Evolutionary conservation across 2,329 filamentous ascomycete genomes (phyloP).

Genomic region (Karstenula rhodostoma): DNA sequence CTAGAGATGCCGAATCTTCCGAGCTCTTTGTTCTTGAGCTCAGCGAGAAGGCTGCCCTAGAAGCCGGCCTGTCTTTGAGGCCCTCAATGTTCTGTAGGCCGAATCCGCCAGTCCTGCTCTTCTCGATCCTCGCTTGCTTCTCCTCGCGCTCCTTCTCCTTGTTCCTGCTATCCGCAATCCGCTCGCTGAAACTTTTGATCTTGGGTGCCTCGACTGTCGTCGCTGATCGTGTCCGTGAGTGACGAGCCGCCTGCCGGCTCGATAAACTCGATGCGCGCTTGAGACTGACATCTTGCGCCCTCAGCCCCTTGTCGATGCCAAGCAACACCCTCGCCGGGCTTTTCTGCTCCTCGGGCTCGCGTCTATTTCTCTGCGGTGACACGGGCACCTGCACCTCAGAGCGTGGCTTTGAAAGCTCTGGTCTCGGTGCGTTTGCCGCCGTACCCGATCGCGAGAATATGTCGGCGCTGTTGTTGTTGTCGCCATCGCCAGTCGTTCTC

Average conservation of each 20-base stretch:
- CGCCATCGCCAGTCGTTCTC: constrained; percentile 42
- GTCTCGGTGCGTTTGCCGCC: constrained; percentile 29
- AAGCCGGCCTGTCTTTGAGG: constrained; percentile 33
- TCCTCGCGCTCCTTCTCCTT: constrained; percentile 54
- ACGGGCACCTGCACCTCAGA: constrained; percentile 76
- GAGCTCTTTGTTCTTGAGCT: constrained; percentile 32
- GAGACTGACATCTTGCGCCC: constrained; percentile 81
- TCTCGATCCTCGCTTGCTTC: constrained; percentile 54
- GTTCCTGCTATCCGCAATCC: constrained; percentile 73
- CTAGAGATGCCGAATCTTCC: constrained; percentile 27
- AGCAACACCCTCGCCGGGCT: constrained; percentile 83
- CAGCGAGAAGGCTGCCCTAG: constrained; percentile 38
- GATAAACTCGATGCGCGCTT: constrained; percentile 68
- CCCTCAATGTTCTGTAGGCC: constrained; percentile 42
- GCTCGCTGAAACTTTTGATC: constrained; percentile 79
- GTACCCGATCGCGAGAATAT: constrained; percentile 40
- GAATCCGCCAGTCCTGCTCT: constrained; percentile 52
- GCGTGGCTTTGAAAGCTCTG: constrained; percentile 34
- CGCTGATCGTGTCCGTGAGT: constrained; percentile 54
- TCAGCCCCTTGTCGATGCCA: constrained; percentile 89
- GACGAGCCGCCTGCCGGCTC: constrained; percentile 16
- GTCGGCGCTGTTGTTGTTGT: constrained; percentile 34
- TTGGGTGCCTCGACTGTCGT: constrained; percentile 32
- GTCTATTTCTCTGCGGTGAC: constrained; percentile 66
- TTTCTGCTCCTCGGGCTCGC: constrained; percentile 61